Base-by-base conservation (phyloP, 306 rosid species). In the Rosa persica region DNA sequence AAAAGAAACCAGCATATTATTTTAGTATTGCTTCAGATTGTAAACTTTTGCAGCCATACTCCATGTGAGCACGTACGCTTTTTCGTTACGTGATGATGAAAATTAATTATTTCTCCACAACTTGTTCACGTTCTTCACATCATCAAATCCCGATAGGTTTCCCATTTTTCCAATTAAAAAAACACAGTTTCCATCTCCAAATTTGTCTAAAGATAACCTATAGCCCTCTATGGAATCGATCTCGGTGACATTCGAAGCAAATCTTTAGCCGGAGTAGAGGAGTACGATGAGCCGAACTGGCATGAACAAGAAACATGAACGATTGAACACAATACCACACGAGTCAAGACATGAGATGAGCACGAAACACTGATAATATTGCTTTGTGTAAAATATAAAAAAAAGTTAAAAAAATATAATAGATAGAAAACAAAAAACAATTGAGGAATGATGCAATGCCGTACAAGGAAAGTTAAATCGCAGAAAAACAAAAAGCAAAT, bases 161-260 rank as follows among this genome's bases (percentile, higher is more conserved):
- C 25, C 11, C 5, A 52, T 36, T 16, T 34, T 52, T 54, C 65
- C 76, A 52, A 22, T 20, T 20, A 0, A 2, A 54, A 27, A 23
- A 5, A 55, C 67, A 57, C 54, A 57, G 77, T 57, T 39, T 74
- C 23, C 77, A 57, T n/a, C 20, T 13, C 51, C 51, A 58, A 20
- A 30, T 36, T 49, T 51, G 27, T 25, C 44, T 2, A 72, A 48
- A 30, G 42, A 47, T 8, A 0, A 17, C 42, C 60, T 48, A 10
- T 22, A n/a, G 7, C 22, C 55, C 55, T 49, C n/a, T 20, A 8
- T n/a, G 62, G 27, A 22, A 9, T 55, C 3, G 49, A 52, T 54
- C 76, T 34, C 12, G 44, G 34, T 34, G 64, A 72, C 44, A 48
- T 17, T 8, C 27, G 4, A 72, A 19, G 47, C 64, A 34, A 3